Base-by-base conservation (phyloP, 345 rosid species). In the Gossypium anomalum region DNA sequence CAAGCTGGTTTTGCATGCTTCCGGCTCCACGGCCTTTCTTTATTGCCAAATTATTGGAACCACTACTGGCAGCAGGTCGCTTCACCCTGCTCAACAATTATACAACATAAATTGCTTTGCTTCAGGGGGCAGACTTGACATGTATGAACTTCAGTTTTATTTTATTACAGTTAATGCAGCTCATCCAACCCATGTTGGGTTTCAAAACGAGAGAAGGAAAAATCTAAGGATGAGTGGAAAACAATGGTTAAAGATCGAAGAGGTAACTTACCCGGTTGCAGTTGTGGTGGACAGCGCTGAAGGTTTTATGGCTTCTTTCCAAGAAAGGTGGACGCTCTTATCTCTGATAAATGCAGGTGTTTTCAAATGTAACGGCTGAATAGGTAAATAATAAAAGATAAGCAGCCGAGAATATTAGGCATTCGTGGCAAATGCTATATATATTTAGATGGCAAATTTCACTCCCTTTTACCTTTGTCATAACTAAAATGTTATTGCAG, bases 401-500 rank as follows among this genome's bases (percentile, higher is more conserved):
- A 60, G 81, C 55, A 44, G 67, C 16, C 17, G 74, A 62, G n/a
- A 43, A 51, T 58, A 16, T 38, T 17, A 67, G 57, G 48, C 16
- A 70, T 17, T 34, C 52, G 55, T 48, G 47, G 61, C 43, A 58
- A 68, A 57, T 22, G 27, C 45, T 53, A 57, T 47, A 66, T 29
- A 27, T 25, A 66, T 23, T 68, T 70, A n/a, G 19, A 64, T 70
- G 55, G 4, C 23, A 15, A n/a, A n/a, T 19, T 51, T 53, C 44
- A 70, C 1, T 74, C 61, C 41, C 43, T 20, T 60, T 81, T 77
- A 95, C 99, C 99, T 93, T 95, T 75, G 98, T 85, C 98, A 94
- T 90, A 51, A 97, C 90, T 82, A 94, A 83, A 76, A 92, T 94
- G 86, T 95, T 93, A 82, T 95, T 95, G 83, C 98, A 95, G 56